Base-by-base conservation (phyloP, 768 basidiomycete species). In the Sporobolomyces pararoseus region DNA sequence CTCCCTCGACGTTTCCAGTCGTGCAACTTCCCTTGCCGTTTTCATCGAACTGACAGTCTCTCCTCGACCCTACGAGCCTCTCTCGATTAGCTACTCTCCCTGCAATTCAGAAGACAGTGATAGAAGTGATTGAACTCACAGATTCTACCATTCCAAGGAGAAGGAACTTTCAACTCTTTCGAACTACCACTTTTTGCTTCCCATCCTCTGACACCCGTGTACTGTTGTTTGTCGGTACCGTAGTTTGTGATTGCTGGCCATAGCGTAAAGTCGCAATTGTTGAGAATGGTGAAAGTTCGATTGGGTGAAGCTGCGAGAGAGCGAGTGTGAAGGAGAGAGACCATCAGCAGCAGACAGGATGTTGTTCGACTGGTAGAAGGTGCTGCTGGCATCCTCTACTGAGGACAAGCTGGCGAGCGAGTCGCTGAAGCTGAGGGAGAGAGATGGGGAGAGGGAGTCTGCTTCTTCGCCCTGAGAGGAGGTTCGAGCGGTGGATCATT, bases 221-320 rank as follows among this genome's bases (percentile, higher is more conserved):
- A 53, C 19, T 49, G 47, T 21, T 3, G 14, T 21, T 25, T 51
- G 1, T 3, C n/a, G n/a, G 34, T 42, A 16, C 52, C 55, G 34
- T n/a, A 58, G 54, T 44, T 65, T 6, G 63, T 58, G 0, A 53
- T 27, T 1, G 64, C 65, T 0, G 65, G 44, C 65, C 65, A 66
- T 16, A 66, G 32, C 1, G 65, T 25, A 21, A 57, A 47, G n/a
- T 34, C 19, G 37, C 65, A 66, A 17, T 32, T 35, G 53, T 68
- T 68, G n/a, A 6, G 10, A 46, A 68, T 53, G 25, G 59, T 61
- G 66, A 68, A 62, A 0, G 23, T 3, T 17, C 66, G 39, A 13
- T 54, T 35, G 35, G 46, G 25, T 27, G 39, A 34, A 39, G 63
- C 39, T 23, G n/a, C 52, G 39, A 42, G 39, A n/a, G 39, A 42